Conservation (phyloP, 2,329 filamentous ascomycete genomes). For the Eutypa lata region DNA sequence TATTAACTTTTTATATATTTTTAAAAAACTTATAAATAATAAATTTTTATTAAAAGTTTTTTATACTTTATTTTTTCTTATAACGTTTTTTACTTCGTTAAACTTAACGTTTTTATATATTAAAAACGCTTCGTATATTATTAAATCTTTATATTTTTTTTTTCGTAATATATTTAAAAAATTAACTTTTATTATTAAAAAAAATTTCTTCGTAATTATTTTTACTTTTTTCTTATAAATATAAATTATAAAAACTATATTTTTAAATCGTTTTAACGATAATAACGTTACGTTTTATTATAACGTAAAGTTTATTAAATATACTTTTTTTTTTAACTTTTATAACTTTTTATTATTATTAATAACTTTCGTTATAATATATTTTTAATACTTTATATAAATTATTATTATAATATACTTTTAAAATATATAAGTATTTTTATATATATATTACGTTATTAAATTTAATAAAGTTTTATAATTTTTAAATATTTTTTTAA, state of each 20-base stretch:
- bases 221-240: background rate
- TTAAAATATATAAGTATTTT: too few species aligned
- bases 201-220: background rate
- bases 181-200: background rate
- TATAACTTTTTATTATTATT: background rate
- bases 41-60: too few species aligned
- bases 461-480: too few species aligned
- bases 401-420: too few species aligned
- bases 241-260: background rate
- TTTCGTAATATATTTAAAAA: background rate
- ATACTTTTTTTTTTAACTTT: too few species aligned
- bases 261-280: too few species aligned
- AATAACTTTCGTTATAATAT: background rate
- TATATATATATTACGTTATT: too few species aligned
- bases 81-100: background rate
- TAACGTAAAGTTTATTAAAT: background rate
- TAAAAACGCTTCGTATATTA: background rate
- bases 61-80: too few species aligned
- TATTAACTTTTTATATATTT: background rate
- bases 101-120: background rate
- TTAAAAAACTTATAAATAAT: background rate
- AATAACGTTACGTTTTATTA: background rate
- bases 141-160: background rate
- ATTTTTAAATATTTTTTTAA: too few species aligned
- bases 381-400: too few species aligned